These are phyloP conservation scores for Cordyceps farinosa DNA, from an alignment of 2,329 filamentous ascomycete species.

Conservation along the genomic window DNA sequence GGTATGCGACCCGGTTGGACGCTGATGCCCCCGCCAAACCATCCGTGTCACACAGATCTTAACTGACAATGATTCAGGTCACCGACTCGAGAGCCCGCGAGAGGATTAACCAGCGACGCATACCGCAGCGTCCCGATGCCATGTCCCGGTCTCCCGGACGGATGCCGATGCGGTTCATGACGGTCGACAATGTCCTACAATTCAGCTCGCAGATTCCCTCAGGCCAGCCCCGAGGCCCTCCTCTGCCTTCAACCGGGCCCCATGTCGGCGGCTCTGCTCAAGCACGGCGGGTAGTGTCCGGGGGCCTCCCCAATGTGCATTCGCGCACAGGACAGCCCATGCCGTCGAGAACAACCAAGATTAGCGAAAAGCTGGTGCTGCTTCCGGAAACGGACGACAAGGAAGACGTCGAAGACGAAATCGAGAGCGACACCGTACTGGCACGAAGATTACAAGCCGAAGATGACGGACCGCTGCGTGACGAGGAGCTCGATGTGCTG, in stretches of 20 bases:
- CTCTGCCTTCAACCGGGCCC: slow-evolving; percentile 42
- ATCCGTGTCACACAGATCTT: slow-evolving; percentile 16
- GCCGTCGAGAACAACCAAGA: slow-evolving; percentile 85
- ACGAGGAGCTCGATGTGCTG: slow-evolving; percentile 65
- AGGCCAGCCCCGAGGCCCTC: slow-evolving; percentile 77
- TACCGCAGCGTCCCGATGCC: slow-evolving; percentile 33
- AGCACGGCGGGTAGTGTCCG: slow-evolving; percentile 30
- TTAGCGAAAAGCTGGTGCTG: slow-evolving; percentile 94
- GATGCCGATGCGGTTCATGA: slow-evolving; percentile 69
- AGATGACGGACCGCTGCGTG: slow-evolving; percentile 60
- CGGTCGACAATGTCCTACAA: slow-evolving; percentile 91
- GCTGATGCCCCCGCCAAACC: not conserved
- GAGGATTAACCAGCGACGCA: slow-evolving; percentile 31
- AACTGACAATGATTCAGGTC: slow-evolving; percentile 27
- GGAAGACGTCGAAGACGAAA: slow-evolving; percentile 56
- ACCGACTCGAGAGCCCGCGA: slow-evolving; percentile 36
- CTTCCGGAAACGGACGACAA: slow-evolving; percentile 72
- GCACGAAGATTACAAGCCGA: slow-evolving; percentile 47
- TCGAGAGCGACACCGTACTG: slow-evolving; percentile 42
- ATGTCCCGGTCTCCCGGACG: slow-evolving; percentile 29
- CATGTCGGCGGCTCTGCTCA: slow-evolving; percentile 20
- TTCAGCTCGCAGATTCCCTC: slow-evolving; percentile 94
- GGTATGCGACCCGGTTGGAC: slow-evolving; percentile 13
- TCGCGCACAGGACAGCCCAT: slow-evolving; percentile 55
- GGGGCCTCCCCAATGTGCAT: slow-evolving; percentile 39